Conservation (phyloP, 2,329 filamentous ascomycete species). For the Pochonia chlamydosporia region DNA sequence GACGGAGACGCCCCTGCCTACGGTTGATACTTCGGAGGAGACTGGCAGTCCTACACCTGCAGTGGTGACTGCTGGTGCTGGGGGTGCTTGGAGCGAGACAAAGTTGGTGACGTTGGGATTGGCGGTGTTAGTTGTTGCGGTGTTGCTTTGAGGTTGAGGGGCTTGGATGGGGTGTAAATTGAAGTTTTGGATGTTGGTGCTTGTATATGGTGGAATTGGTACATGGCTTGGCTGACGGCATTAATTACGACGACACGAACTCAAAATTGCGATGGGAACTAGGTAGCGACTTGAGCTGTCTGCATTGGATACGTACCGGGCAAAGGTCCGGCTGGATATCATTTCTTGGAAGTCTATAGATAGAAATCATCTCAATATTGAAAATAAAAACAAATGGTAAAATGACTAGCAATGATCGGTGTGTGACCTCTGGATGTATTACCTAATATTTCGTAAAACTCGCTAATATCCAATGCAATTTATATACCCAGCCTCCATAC, state of each 20-base stretch:
- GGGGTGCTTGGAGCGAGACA: background rate
- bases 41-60: background rate
- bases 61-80: constrained; percentile 4
- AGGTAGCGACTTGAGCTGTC: background rate
- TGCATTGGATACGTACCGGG: background rate
- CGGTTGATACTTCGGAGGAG: background rate
- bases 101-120: background rate
- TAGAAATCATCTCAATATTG: background rate
- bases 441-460: background rate
- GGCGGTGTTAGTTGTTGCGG: background rate
- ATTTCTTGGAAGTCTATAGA: background rate
- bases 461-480: background rate
- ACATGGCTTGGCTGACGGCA: background rate
- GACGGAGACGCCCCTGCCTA: background rate
- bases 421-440: too few species aligned
- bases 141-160: constrained; percentile 2
- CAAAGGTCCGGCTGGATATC: background rate
- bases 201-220: background rate
- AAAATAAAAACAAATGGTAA: background rate
- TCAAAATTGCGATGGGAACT: background rate
- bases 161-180: background rate
- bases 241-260: background rate
- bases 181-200: background rate
- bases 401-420: background rate
- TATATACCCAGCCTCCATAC: background rate